Conservation (phyloP, 345 rosid genomes). For the Salix brachista region DNA sequence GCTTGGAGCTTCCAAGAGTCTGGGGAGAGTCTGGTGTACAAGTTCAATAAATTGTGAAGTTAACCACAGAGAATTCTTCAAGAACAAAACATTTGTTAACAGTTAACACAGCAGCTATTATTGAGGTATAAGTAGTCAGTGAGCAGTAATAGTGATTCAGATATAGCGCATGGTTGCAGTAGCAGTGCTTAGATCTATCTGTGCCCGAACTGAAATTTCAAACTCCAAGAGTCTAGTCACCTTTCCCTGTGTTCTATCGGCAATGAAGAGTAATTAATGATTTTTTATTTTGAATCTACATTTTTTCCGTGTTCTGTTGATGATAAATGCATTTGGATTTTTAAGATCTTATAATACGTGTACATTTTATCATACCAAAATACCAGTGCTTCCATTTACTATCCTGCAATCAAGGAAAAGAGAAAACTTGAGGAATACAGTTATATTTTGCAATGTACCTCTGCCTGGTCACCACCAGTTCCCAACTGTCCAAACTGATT, state of each 20-base stretch:
- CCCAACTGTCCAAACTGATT: conserved; percentile 99
- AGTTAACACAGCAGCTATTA: background rate
- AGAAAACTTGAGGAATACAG: background rate
- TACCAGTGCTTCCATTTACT: background rate
- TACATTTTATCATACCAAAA: background rate
- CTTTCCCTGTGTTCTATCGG: too few relatives aligned
- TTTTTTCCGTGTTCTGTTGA: background rate
- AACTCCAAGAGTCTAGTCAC: conserved; percentile 60
- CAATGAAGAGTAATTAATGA: conserved; percentile 35
- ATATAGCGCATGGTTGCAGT: too few relatives aligned
- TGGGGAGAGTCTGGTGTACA: conserved; percentile 69
- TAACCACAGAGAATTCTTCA: conserved; percentile 1
- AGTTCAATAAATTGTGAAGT: conserved; percentile 21
- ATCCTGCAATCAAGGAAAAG: background rate
- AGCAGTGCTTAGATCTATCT: too few relatives aligned
- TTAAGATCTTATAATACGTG: background rate
- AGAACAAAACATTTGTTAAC: background rate
- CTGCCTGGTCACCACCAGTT: conserved; percentile 93
- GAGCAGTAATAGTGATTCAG: too few relatives aligned
- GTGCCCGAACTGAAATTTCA: too few relatives aligned
- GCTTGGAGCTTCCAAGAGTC: conserved; percentile 79
- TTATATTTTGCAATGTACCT: conserved; percentile 43
- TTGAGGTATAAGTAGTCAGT: background rate
- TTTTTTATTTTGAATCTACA: background rate
- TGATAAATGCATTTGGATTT: background rate